Percentiles rank a stretch among this genome's conserved stretches.
Conservation (phyloP, 164 flowering plant genomes). For the Nymphaea thermarum region DNA sequence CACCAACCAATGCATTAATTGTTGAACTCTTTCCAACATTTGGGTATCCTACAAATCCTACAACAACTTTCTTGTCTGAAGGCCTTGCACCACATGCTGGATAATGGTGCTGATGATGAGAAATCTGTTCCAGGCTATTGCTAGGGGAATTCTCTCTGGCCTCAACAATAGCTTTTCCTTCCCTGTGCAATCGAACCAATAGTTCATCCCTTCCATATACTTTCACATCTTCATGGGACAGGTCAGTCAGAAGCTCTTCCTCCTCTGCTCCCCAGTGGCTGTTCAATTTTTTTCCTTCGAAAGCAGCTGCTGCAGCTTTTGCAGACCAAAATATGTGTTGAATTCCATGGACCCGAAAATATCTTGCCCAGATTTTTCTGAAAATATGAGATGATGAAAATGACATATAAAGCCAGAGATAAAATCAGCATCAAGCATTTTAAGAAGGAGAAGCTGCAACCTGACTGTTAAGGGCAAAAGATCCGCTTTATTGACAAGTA, state of each 20-base stretch:
- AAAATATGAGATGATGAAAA: slow-evolving; percentile 1
- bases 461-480: slow-evolving; percentile 69
- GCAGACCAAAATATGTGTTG: slow-evolving; percentile 93
- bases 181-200: slow-evolving; percentile 62
- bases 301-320: slow-evolving; percentile 75
- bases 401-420: not conserved
- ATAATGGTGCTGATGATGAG: slow-evolving; percentile 6
- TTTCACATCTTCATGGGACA: slow-evolving; percentile 32
- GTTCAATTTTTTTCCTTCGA: slow-evolving; percentile 48
- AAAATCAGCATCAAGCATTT: not conserved
- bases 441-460: slow-evolving; percentile 15
- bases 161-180: slow-evolving; percentile 72
- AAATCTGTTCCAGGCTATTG: not conserved
- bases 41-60: slow-evolving; percentile 95
- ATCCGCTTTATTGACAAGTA: slow-evolving; percentile 92
- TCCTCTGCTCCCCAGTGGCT: slow-evolving; percentile 10
- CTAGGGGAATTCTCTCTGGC: slow-evolving; percentile 15
- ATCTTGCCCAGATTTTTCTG: slow-evolving; percentile 85
- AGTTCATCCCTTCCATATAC: slow-evolving; percentile 82
- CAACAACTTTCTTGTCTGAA: slow-evolving; percentile 25
- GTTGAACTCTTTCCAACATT: slow-evolving; percentile 98
- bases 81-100: slow-evolving; percentile 4
- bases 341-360: slow-evolving; percentile 50
- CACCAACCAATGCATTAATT: slow-evolving; percentile 89
- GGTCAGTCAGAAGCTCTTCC: slow-evolving; percentile 2